Percentiles rank a stretch among this genome's conserved stretches.
Evolutionary conservation across 2,329 filamentous ascomycete genomes (phyloP).

Genomic region (Fusarium sp.): DNA sequence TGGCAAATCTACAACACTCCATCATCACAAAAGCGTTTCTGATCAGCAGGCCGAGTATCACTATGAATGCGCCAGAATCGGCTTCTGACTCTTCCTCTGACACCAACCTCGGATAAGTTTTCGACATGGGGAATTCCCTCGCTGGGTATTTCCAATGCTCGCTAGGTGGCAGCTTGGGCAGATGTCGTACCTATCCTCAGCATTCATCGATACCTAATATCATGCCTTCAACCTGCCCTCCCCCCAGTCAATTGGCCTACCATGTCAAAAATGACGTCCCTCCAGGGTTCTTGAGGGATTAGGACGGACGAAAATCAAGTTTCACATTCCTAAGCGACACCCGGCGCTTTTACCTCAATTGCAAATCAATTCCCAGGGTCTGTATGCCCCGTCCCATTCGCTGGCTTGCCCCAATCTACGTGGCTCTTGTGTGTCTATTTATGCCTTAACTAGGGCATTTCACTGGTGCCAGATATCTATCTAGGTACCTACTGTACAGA

Average conservation of each 20-base stretch:
- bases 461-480: slow-evolving; percentile 19
- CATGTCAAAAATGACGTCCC: slow-evolving; percentile 24
- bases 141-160: neutral
- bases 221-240: neutral
- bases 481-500: neutral
- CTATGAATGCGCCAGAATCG: neutral
- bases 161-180: neutral
- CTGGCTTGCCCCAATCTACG: slow-evolving; percentile 20
- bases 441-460: slow-evolving; percentile 6
- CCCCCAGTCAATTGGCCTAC: slow-evolving; percentile 6
- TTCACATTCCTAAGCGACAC: slow-evolving; percentile 26
- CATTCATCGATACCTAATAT: neutral
- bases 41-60: neutral
- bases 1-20: slow-evolving; percentile 10
- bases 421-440: slow-evolving; percentile 20
- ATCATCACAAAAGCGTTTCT: neutral
- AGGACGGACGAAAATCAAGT: slow-evolving; percentile 28
- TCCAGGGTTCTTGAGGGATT: slow-evolving; percentile 11
- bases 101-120: slow-evolving; percentile 13
- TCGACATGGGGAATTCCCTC: neutral
- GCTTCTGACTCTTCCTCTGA: slow-evolving; percentile 3
- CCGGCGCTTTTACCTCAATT: slow-evolving; percentile 18
- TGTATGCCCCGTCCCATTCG: slow-evolving; percentile 8
- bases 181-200: too few relatives aligned
- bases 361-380: neutral